These are phyloP conservation scores for Aureobasidium pullulans DNA, from an alignment of 2,329 filamentous ascomycete species.

Conservation along the genomic window DNA sequence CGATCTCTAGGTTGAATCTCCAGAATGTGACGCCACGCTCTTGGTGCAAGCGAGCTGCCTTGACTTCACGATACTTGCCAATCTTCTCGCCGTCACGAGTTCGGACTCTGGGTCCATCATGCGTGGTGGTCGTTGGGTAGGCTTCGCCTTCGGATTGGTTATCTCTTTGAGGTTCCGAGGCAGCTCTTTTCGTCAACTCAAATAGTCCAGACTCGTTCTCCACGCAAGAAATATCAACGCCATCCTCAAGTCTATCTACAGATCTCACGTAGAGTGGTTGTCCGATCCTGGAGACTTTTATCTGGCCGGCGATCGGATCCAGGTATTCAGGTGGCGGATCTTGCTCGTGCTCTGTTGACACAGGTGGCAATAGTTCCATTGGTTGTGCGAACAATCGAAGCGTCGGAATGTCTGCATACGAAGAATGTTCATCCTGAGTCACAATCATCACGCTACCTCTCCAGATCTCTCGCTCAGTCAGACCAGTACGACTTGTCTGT, in stretches of 20 bases:
- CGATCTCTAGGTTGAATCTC: constrained; percentile 92
- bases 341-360: constrained; percentile 57
- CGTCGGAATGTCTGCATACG: constrained; percentile 69
- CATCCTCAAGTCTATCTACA: constrained; percentile 76
- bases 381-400: constrained; percentile 82
- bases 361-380: constrained; percentile 71
- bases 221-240: constrained; percentile 66
- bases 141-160: constrained; percentile 20
- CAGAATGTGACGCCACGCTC: constrained; percentile 91
- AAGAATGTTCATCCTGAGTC: constrained; percentile 74
- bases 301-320: constrained; percentile 80
- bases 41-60: constrained; percentile 71
- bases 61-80: constrained; percentile 74
- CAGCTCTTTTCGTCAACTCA: constrained; percentile 42
- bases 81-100: constrained; percentile 69
- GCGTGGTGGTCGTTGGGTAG: constrained; percentile 21
- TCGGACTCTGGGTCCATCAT: constrained; percentile 41
- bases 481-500: constrained; percentile 19
- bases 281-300: constrained; percentile 77
- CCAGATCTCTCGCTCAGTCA: constrained; percentile 70
- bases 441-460: constrained; percentile 94
- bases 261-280: constrained; percentile 82
- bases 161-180: constrained; percentile 16
- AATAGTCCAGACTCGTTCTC: constrained; percentile 81
- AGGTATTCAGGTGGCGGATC: constrained; percentile 71